Evolutionary conservation across 371 early-diverging fungal genomes (phyloP).

Genomic region (Mortierella sp.): DNA sequence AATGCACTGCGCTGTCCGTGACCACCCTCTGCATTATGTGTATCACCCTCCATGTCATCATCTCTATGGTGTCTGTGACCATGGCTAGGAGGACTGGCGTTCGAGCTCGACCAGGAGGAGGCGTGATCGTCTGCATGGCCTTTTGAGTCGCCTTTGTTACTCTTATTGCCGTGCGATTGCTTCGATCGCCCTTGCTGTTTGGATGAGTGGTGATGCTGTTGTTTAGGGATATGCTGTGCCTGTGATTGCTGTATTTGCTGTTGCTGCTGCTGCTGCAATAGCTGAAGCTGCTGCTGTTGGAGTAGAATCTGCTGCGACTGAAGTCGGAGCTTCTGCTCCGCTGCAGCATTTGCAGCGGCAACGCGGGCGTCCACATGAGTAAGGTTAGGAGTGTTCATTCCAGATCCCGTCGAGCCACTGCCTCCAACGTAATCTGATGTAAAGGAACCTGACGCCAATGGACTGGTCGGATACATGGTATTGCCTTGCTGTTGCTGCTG

Average conservation of each 20-base stretch:
- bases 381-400: slow-evolving; percentile 31
- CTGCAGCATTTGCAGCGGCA: slow-evolving; percentile 43
- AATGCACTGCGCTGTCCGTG: slow-evolving; percentile 82
- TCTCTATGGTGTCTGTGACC: slow-evolving; percentile 29
- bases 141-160: slow-evolving; percentile 31
- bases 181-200: slow-evolving; percentile 44
- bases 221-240: slow-evolving; percentile 19
- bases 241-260: slow-evolving; percentile 52
- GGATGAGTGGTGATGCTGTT: slow-evolving; percentile 16
- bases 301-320: slow-evolving; percentile 67
- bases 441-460: slow-evolving; percentile 20
- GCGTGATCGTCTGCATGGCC: slow-evolving; percentile 30
- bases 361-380: slow-evolving; percentile 34
- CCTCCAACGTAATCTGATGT: slow-evolving; percentile 17
- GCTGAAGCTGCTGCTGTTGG: slow-evolving; percentile 63
- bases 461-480: slow-evolving; percentile 23
- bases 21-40: slow-evolving; percentile 30
- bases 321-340: slow-evolving; percentile 66
- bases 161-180: slow-evolving; percentile 25
- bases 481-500: slow-evolving; percentile 35
- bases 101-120: slow-evolving; percentile 35
- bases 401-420: slow-evolving; percentile 22
- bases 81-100: slow-evolving; percentile 34
- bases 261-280: slow-evolving; percentile 67
- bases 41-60: slow-evolving; percentile 32